A percentile compares a stretch with the other conserved stretches of the same genome.
phyloP scores from a whole-genome alignment of 176 grass and related monocot genomes.

The Oryza coarctata region DNA sequence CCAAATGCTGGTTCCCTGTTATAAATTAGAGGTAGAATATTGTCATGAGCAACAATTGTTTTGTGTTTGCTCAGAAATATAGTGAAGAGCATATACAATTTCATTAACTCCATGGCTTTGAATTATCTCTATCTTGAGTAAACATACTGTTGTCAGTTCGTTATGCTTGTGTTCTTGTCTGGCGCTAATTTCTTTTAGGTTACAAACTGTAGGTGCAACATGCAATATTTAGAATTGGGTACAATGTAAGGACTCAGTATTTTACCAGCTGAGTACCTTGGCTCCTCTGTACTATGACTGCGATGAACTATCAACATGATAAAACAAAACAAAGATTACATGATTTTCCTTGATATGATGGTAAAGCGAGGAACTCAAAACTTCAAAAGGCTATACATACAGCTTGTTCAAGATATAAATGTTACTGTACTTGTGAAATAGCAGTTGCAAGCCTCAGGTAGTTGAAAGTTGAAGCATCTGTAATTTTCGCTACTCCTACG shows the following conservation, averaged over 20 bases:
- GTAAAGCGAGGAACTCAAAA: background rate
- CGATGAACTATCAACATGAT: background rate
- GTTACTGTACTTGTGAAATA: conserved; percentile 7
- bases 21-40: background rate
- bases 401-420: conserved; percentile 15
- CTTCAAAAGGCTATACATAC: background rate
- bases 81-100: background rate
- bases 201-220: background rate
- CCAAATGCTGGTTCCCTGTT: background rate
- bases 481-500: background rate
- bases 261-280: conserved; percentile 1
- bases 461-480: background rate
- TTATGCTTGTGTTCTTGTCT: background rate
- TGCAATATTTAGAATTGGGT: background rate
- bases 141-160: background rate
- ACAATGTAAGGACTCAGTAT: background rate
- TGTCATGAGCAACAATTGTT: background rate
- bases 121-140: background rate
- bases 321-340: conserved; percentile 12
- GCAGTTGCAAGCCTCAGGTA: background rate
- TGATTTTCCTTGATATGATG: background rate
- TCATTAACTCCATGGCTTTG: background rate
- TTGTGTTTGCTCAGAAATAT: background rate
- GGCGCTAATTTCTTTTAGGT: background rate
- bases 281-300: background rate